Evolutionary conservation across 78 protist species (phyloP).

Genomic region (Capsaspora owczarzaki): DNA sequence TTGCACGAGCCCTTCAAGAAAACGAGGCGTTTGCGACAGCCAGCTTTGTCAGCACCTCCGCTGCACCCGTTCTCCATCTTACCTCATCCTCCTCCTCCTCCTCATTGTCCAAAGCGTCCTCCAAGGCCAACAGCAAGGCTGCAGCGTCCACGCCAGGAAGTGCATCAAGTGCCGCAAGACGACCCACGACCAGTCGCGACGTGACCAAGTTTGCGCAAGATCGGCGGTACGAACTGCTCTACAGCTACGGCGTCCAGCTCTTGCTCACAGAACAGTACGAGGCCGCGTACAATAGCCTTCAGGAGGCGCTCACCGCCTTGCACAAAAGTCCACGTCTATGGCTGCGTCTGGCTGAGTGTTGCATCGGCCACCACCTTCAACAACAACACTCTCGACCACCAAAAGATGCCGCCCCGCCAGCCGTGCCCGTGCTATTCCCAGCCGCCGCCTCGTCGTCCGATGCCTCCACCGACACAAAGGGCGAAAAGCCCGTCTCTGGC

Average conservation of each 20-base stretch:
- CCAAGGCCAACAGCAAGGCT: too few species aligned
- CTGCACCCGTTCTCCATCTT: too few species aligned
- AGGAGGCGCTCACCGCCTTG: background rate
- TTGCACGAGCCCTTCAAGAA: background rate
- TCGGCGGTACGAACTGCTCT: constrained; percentile 11
- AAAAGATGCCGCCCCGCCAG: background rate
- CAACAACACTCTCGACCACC: too few species aligned
- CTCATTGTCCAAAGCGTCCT: too few species aligned
- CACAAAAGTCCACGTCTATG: background rate
- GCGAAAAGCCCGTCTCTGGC: too few species aligned
- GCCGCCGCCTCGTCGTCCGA: background rate
- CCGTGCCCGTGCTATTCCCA: background rate
- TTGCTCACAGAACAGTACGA: background rate
- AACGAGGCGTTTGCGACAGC: background rate
- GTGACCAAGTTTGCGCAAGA: background rate
- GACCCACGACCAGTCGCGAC: too few species aligned
- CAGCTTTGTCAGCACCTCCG: background rate
- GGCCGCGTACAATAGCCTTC: background rate
- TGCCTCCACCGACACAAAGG: background rate
- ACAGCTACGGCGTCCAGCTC: constrained; percentile 16
- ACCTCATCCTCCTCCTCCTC: too few species aligned
- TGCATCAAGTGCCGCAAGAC: too few species aligned
- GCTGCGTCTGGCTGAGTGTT: constrained; percentile 18
- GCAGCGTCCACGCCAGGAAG: too few species aligned
- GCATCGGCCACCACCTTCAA: background rate